These are phyloP conservation scores for Fusarium coffeatum DNA, from an alignment of 2,329 filamentous ascomycete genomes.

Conservation along the genomic window DNA sequence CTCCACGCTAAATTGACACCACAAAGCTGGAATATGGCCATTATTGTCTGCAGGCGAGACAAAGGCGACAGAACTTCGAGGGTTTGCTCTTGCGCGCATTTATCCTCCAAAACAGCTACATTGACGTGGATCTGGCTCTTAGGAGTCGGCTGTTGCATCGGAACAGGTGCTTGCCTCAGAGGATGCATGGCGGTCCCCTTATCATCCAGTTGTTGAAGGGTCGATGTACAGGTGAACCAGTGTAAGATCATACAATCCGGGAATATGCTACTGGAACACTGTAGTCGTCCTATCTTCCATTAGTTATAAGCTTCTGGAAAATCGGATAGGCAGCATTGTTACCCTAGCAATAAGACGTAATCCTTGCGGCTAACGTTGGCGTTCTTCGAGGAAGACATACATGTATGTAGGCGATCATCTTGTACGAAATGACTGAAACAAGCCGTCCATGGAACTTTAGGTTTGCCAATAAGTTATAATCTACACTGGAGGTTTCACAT, in stretches of 20 bases:
- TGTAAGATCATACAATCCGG: background rate
- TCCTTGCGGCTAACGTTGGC: background rate
- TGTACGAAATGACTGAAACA: background rate
- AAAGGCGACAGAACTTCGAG: background rate
- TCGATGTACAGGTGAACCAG: background rate
- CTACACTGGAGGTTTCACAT: background rate
- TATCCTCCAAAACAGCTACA: background rate
- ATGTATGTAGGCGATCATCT: background rate
- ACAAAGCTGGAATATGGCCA: slow-evolving; percentile 4
- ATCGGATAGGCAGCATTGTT: too few species aligned
- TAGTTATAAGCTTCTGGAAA: too few species aligned
- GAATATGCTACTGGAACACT: background rate
- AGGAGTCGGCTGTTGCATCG: background rate
- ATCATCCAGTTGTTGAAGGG: background rate
- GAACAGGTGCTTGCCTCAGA: background rate
- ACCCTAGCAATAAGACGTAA: background rate
- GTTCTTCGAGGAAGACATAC: background rate
- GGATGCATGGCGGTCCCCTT: background rate
- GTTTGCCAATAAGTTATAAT: background rate
- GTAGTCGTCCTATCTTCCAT: background rate
- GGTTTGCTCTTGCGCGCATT: background rate
- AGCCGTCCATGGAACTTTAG: background rate
- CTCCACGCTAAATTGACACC: slow-evolving; percentile 3
- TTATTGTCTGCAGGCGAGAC: background rate
- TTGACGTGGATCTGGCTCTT: background rate